phyloP scores from a whole-genome alignment of 78 protist species.

The Paratrimastix pyriformis region DNA sequence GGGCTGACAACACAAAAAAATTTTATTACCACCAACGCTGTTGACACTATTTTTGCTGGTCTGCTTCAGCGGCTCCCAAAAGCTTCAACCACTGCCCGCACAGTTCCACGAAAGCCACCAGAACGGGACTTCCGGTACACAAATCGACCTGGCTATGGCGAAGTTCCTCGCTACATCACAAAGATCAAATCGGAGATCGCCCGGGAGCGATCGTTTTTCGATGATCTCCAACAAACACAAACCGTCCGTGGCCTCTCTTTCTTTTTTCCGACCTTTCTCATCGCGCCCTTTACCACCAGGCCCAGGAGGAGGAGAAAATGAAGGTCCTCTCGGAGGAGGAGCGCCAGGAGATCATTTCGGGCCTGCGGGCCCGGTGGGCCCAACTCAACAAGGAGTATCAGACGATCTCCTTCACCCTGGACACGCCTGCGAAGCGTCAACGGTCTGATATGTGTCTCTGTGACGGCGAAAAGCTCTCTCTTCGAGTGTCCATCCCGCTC shows the following conservation, averaged over 20 bases:
- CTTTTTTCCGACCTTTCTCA: too few relatives aligned
- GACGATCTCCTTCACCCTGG: conserved; percentile 36
- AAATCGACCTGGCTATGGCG: conserved; percentile 35
- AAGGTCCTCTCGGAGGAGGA: conserved; percentile 26
- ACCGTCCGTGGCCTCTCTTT: too few relatives aligned
- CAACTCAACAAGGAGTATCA: conserved; percentile 35
- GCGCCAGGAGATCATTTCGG: conserved; percentile 5
- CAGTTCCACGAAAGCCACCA: conserved; percentile 13
- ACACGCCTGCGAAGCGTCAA: conserved; percentile 33
- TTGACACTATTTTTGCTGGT: conserved; percentile 29
- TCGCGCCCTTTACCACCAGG: not conserved
- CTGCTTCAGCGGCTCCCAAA: not conserved
- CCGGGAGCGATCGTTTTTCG: conserved; percentile 21
- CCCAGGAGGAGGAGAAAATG: conserved; percentile 7
- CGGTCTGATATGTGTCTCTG: too few relatives aligned
- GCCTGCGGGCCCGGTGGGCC: conserved; percentile 47
- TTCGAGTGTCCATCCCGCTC: not conserved
- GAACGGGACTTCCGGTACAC: too few relatives aligned
- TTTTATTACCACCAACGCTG: conserved; percentile 47
- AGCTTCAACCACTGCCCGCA: not conserved
- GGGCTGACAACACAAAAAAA: conserved; percentile 32
- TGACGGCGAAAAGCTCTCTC: too few relatives aligned
- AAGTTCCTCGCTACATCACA: conserved; percentile 39
- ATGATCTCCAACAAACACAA: not conserved
- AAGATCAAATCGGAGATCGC: conserved; percentile 25